phyloP scores from a whole-genome alignment of 345 rosid species.

The Acer yangbiense region DNA sequence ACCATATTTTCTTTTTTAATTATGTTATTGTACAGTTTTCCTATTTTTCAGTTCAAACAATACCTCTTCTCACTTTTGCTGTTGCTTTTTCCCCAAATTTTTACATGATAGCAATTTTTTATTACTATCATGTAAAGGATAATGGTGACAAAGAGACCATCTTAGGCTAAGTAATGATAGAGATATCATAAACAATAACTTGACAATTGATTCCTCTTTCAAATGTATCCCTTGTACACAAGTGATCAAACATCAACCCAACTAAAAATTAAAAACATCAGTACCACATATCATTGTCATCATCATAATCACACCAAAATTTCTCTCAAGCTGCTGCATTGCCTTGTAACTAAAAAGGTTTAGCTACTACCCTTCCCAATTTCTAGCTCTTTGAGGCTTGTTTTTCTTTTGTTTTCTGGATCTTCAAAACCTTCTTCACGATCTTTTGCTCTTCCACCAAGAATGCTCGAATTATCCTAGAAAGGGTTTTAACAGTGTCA shows the following conservation, averaged over 20 bases:
- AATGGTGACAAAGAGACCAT: too few species aligned
- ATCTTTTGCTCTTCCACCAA: constrained; percentile 51
- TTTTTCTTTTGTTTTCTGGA: constrained; percentile 48
- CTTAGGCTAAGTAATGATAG: neutral
- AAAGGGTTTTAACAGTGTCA: neutral
- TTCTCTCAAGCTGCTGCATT: neutral
- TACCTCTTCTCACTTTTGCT: neutral
- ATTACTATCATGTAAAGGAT: too few species aligned
- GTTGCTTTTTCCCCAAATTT: neutral
- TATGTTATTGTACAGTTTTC: constrained; percentile 32
- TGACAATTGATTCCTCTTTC: constrained; percentile 15
- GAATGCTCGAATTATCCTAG: constrained; percentile 48
- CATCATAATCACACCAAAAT: constrained; percentile 27
- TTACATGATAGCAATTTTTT: too few species aligned
- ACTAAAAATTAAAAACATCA: constrained; percentile 15
- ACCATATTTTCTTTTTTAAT: constrained; percentile 2
- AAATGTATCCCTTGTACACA: constrained; percentile 4
- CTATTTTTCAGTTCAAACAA: neutral
- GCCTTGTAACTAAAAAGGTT: neutral
- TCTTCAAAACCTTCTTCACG: constrained; percentile 49
- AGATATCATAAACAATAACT: constrained; percentile 11
- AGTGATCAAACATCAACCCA: constrained; percentile 14
- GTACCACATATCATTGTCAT: constrained; percentile 12
- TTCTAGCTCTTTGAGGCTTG: constrained; percentile 33
- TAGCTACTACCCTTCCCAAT: neutral